These are phyloP conservation scores for Passalora sequoiae DNA, from an alignment of 2,329 filamentous ascomycete species.

Conservation along the genomic window DNA sequence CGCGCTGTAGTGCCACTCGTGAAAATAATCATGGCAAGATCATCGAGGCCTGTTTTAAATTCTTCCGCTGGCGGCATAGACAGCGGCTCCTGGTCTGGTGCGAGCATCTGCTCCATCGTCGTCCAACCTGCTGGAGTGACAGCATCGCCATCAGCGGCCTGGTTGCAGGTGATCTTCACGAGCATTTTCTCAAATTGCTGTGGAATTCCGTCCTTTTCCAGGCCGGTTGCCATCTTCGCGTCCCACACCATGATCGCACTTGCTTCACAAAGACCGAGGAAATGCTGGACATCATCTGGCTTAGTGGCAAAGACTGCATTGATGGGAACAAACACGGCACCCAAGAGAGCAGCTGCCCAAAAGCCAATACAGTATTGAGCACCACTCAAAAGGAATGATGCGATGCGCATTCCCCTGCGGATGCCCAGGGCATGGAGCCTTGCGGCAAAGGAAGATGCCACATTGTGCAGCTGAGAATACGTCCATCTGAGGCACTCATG, in stretches of 20 bases:
- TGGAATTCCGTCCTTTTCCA: background rate
- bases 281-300: conserved; percentile 5
- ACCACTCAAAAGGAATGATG: conserved; percentile 4
- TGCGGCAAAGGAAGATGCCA: background rate
- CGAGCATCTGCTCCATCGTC: background rate
- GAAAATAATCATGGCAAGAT: conserved; percentile 6
- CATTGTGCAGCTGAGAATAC: conserved; percentile 1
- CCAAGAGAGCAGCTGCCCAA: conserved; percentile 3
- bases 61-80: background rate
- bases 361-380: conserved; percentile 3
- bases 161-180: conserved; percentile 3
- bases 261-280: conserved; percentile 1
- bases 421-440: conserved; percentile 1
- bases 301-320: conserved; percentile 3
- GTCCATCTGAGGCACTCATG: conserved; percentile 7
- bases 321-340: conserved; percentile 4
- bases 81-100: background rate
- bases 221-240: conserved; percentile 2
- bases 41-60: background rate
- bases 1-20: conserved; percentile 6
- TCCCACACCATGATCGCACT: conserved; percentile 3
- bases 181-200: background rate
- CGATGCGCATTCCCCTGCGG: conserved; percentile 3
- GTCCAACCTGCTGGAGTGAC: background rate
- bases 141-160: too few relatives aligned